These are phyloP conservation scores for Erysimum pusillum DNA, from an alignment of 441 rosid species.

Conservation along the genomic window DNA sequence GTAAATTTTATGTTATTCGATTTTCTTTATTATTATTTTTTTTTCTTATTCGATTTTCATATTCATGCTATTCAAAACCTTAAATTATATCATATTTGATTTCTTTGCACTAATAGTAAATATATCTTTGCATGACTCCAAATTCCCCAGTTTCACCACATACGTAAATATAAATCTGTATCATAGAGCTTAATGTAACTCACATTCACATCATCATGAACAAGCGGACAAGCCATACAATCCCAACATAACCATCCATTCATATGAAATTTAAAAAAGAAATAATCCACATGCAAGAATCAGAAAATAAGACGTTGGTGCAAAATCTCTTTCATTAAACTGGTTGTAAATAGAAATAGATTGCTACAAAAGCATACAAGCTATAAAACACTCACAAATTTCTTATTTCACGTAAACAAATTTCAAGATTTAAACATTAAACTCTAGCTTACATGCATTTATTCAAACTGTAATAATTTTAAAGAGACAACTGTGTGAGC, in stretches of 20 bases:
- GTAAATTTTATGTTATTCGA: too few relatives aligned
- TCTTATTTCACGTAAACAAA: slow-evolving; percentile 5
- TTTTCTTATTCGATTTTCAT: background rate
- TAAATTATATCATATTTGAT: too few relatives aligned
- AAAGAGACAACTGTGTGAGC: background rate
- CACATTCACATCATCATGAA: slow-evolving; percentile 6
- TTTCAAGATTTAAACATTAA: background rate
- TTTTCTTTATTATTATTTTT: too few relatives aligned
- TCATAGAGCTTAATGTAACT: slow-evolving; percentile 12
- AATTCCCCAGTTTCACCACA: slow-evolving; percentile 8
- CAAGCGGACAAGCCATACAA: background rate
- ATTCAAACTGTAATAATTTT: background rate
- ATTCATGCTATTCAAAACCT: background rate
- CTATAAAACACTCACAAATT: slow-evolving; percentile 6
- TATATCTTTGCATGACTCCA: background rate
- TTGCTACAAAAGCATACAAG: slow-evolving; percentile 15
- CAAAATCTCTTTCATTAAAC: slow-evolving; percentile 10
- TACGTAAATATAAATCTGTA: slow-evolving; percentile 7
- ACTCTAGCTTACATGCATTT: background rate
- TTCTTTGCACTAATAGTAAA: too few relatives aligned
- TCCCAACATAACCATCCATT: background rate
- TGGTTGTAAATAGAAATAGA: background rate
- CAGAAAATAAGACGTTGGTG: background rate
- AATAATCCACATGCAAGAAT: background rate
- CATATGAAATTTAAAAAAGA: background rate